Evolutionary conservation across 2,329 filamentous ascomycete species (phyloP).

Genomic region (Neopestalotiopsis sp.): DNA sequence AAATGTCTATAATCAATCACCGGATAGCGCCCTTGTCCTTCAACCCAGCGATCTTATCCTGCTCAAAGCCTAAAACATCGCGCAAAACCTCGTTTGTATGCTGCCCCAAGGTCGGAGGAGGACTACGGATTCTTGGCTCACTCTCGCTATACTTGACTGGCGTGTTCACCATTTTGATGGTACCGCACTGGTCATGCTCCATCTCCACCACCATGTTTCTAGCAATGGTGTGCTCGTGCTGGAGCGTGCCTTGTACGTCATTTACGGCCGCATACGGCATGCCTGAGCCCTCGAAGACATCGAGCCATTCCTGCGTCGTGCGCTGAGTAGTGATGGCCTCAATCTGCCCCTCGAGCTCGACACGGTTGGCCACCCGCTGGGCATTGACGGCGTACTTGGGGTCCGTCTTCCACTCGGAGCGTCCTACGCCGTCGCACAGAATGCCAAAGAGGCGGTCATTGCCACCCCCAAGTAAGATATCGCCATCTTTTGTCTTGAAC

Average conservation of each 20-base stretch:
- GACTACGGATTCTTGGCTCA: slow-evolving; percentile 73
- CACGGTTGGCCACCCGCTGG: slow-evolving; percentile 71
- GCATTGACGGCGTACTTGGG: slow-evolving; percentile 65
- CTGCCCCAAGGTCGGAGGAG: slow-evolving; percentile 85
- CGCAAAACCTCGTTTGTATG: slow-evolving; percentile 81
- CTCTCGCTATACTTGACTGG: slow-evolving; percentile 93
- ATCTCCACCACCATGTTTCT: slow-evolving; percentile 90
- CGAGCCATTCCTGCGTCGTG: slow-evolving; percentile 88
- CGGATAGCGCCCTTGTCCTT: slow-evolving; percentile 70
- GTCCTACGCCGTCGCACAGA: slow-evolving; percentile 63
- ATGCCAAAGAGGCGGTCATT: slow-evolving; percentile 73
- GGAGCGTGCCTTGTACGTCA: slow-evolving; percentile 83
- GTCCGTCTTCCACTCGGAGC: slow-evolving; percentile 65
- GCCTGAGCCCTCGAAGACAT: slow-evolving; percentile 84
- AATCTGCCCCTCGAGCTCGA: slow-evolving; percentile 77
- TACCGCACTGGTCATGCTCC: slow-evolving; percentile 81
- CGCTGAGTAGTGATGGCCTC: slow-evolving; percentile 75
- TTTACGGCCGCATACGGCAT: slow-evolving; percentile 96
- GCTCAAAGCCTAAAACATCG: slow-evolving; percentile 64
- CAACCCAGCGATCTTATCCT: slow-evolving; percentile 64
- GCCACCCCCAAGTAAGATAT: slow-evolving; percentile 73
- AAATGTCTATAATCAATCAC: slow-evolving; percentile 32
- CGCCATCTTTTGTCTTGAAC: slow-evolving; percentile 76
- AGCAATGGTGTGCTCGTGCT: slow-evolving; percentile 83
- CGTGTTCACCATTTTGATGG: slow-evolving; percentile 89